Percentiles rank a stretch among this genome's conserved stretches.
Evolutionary conservation across 176 grass and related monocot genomes (phyloP).

Genomic region (Phragmites australis): DNA sequence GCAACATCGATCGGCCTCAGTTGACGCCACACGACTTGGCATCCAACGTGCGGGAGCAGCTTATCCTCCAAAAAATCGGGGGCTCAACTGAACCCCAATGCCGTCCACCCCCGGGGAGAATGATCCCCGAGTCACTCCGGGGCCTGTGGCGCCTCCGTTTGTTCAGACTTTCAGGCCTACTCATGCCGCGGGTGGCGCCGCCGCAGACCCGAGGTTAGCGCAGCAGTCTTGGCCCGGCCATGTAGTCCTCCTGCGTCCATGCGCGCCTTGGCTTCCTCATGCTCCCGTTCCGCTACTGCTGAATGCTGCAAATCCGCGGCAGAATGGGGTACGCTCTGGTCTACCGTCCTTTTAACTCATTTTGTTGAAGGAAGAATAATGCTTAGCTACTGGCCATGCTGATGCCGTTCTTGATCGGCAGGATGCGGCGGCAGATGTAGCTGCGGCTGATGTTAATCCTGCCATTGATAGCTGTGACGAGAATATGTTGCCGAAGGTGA

Average conservation of each 20-base stretch:
- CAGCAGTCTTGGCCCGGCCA: conserved; percentile 49
- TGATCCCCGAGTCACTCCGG: conserved; percentile 9
- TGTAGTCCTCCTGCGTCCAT: conserved; percentile 44
- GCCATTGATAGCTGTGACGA: conserved; percentile 39
- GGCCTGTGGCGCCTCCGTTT: background rate
- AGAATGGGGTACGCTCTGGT: conserved; percentile 48
- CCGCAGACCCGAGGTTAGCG: conserved; percentile 35
- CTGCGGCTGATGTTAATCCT: conserved; percentile 39
- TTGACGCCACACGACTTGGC: background rate
- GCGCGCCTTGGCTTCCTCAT: conserved; percentile 41
- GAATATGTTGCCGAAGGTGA: conserved; percentile 63
- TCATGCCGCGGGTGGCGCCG: background rate
- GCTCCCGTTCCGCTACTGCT: conserved; percentile 7
- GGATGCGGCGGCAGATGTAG: conserved; percentile 36
- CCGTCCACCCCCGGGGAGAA: background rate
- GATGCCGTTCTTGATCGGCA: conserved; percentile 37
- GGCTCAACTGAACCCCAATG: background rate
- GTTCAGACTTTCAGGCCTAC: conserved; percentile 22
- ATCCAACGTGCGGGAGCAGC: background rate
- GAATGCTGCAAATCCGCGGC: conserved; percentile 36
- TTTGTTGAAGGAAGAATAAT: conserved; percentile 9
- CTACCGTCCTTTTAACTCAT: background rate
- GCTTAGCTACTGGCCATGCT: background rate
- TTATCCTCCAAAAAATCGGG: background rate
- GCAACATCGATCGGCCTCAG: background rate